A percentile compares a stretch with the other conserved stretches of the same genome.
Evolutionary conservation across 371 early-diverging fungal species (phyloP).

Genomic region (Mucor mucedo): DNA sequence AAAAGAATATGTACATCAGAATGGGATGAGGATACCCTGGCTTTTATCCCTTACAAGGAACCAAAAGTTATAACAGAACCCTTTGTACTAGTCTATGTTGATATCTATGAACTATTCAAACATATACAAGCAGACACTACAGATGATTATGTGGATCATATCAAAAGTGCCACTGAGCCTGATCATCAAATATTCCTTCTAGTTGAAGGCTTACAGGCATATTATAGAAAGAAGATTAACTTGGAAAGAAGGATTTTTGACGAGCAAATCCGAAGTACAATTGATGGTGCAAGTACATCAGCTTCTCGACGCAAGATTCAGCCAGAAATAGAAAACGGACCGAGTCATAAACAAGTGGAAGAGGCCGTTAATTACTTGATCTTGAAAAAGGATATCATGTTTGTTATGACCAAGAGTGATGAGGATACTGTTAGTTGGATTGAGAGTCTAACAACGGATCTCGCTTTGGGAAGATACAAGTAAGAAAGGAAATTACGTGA

Average conservation of each 20-base stretch:
- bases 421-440: constrained; percentile 61
- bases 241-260: constrained; percentile 45
- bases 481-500: constrained; percentile 13
- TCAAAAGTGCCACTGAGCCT: constrained; percentile 17
- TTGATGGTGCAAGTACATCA: constrained; percentile 2
- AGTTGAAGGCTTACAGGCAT: constrained; percentile 60
- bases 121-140: constrained; percentile 31
- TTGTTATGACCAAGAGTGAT: constrained; percentile 44
- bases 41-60: constrained; percentile 51
- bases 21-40: constrained; percentile 45
- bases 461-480: constrained; percentile 65
- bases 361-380: constrained; percentile 45
- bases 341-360: constrained; percentile 40
- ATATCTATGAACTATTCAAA: constrained; percentile 35
- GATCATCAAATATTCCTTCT: constrained; percentile 47
- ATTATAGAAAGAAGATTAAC: constrained; percentile 47
- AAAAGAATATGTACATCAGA: constrained; percentile 51
- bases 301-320: constrained; percentile 18
- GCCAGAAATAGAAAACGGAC: constrained; percentile 26
- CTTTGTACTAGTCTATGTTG: constrained; percentile 49
- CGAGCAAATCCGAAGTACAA: constrained; percentile 35
- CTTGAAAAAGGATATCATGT: constrained; percentile 45
- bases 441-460: constrained; percentile 61
- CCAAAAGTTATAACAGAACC: constrained; percentile 45
- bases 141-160: constrained; percentile 24